Evolutionary conservation across 257 asterid genomes (phyloP).

Genomic region (Craterostigma plantagineum): DNA sequence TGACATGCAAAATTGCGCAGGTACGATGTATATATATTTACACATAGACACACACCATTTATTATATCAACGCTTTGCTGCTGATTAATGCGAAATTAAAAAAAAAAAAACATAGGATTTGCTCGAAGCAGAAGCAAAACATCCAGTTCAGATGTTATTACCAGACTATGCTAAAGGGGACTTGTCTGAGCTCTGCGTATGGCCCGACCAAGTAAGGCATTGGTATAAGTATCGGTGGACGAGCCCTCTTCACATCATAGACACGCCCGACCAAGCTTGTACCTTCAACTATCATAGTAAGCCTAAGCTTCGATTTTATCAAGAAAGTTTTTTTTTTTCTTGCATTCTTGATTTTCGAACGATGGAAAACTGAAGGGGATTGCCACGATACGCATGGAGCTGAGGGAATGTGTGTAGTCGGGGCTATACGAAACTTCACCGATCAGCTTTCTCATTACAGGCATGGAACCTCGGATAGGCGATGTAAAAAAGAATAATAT

Average conservation of each 20-base stretch:
- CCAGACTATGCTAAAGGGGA: slow-evolving; percentile 60
- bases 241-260: slow-evolving; percentile 83
- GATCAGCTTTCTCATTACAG: slow-evolving; percentile 70
- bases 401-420: slow-evolving; percentile 83
- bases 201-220: slow-evolving; percentile 94
- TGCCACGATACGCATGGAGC: slow-evolving; percentile 67
- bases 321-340: not conserved
- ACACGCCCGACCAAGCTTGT: slow-evolving; percentile 83
- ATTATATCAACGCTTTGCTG: not conserved
- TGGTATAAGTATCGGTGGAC: slow-evolving; percentile 87
- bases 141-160: slow-evolving; percentile 51
- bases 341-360: too few relatives aligned
- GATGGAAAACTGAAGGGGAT: too few relatives aligned
- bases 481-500: slow-evolving; percentile 66
- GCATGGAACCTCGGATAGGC: slow-evolving; percentile 70
- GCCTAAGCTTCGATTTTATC: slow-evolving; percentile 3
- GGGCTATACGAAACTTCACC: slow-evolving; percentile 79
- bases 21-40: slow-evolving; percentile 15
- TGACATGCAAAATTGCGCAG: slow-evolving; percentile 89
- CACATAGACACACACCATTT: not conserved
- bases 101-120: slow-evolving; percentile 29
- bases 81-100: not conserved
- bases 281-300: slow-evolving; percentile 50
- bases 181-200: slow-evolving; percentile 61
- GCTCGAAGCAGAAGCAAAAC: slow-evolving; percentile 43